These are phyloP conservation scores for Yamadazyma epiphylla DNA, from an alignment of 1,139 yeast genomes.

Conservation along the genomic window DNA sequence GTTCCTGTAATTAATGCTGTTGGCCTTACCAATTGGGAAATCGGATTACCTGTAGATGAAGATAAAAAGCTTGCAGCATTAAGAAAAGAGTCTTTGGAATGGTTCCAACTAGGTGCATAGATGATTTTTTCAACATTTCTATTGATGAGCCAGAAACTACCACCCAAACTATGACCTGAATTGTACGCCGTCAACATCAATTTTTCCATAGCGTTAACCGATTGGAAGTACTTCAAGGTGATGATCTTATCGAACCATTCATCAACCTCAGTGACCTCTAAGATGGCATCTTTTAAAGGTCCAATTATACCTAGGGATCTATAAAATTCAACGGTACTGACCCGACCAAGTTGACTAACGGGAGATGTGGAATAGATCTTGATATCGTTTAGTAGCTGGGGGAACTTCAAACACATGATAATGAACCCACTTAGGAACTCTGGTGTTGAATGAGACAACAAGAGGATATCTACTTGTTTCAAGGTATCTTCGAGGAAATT, in stretches of 20 bases:
- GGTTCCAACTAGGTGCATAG: conserved; percentile 95
- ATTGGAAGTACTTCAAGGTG: conserved; percentile 76
- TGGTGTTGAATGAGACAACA: conserved; percentile 82
- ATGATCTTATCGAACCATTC: conserved; percentile 68
- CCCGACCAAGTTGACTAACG: conserved; percentile 79
- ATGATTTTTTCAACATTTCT: conserved; percentile 74
- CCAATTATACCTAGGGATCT: conserved; percentile 72
- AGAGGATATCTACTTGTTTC: conserved; percentile 58
- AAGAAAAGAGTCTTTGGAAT: conserved; percentile 80
- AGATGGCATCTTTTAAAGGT: conserved; percentile 55
- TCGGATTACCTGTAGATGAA: conserved; percentile 44
- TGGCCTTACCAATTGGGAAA: conserved; percentile 70
- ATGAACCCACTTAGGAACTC: conserved; percentile 82
- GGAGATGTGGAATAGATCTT: conserved; percentile 89
- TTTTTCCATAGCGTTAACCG: conserved; percentile 56
- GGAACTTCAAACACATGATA: conserved; percentile 58
- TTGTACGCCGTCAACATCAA: conserved; percentile 76
- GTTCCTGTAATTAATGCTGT: conserved; percentile 81
- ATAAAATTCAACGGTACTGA: conserved; percentile 78
- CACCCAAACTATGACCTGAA: conserved; percentile 93
- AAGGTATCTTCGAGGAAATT: conserved; percentile 42
- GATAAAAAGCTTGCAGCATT: conserved; percentile 72
- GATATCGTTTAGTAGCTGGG: conserved; percentile 56
- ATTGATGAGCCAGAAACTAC: conserved; percentile 78
- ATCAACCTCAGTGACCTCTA: conserved; percentile 77